Conservation (phyloP, 495 filamentous ascomycete species). For the Neurospora discreta region DNA sequence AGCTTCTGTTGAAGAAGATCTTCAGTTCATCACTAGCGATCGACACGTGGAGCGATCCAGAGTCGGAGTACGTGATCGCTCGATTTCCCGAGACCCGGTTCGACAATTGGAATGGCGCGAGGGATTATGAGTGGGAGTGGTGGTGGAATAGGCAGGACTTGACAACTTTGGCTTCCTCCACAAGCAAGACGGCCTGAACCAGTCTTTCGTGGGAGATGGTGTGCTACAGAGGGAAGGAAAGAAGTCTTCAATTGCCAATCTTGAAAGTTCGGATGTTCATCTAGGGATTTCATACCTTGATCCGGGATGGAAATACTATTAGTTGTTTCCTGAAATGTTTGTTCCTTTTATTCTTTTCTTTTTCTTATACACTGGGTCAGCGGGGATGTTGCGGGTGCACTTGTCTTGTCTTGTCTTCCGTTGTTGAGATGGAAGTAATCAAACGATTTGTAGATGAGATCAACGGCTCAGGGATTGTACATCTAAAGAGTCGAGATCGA, state of each 20-base stretch:
- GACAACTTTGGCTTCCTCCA: neutral
- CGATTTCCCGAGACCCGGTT: neutral
- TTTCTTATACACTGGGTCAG: neutral
- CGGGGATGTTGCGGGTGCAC: neutral
- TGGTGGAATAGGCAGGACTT: conserved; percentile 17
- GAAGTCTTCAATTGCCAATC: neutral
- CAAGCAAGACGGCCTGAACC: neutral
- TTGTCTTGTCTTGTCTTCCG: neutral
- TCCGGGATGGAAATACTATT: neutral
- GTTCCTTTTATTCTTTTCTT: neutral
- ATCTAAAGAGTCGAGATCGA: neutral
- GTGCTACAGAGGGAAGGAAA: neutral
- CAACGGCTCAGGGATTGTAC: neutral
- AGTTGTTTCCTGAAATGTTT: too few species aligned
- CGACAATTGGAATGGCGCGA: neutral
- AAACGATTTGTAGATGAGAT: neutral
- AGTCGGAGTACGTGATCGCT: neutral
- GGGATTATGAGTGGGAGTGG: conserved; percentile 18
- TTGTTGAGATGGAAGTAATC: neutral
- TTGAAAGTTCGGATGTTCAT: neutral
- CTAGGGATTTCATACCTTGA: neutral
- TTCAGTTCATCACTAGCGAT: neutral
- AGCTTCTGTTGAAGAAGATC: neutral
- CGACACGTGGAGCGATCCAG: neutral
- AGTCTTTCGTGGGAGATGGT: neutral